Base-by-base conservation (phyloP, 2,329 filamentous ascomycete genomes). In the Lecanicillium sp. region DNA sequence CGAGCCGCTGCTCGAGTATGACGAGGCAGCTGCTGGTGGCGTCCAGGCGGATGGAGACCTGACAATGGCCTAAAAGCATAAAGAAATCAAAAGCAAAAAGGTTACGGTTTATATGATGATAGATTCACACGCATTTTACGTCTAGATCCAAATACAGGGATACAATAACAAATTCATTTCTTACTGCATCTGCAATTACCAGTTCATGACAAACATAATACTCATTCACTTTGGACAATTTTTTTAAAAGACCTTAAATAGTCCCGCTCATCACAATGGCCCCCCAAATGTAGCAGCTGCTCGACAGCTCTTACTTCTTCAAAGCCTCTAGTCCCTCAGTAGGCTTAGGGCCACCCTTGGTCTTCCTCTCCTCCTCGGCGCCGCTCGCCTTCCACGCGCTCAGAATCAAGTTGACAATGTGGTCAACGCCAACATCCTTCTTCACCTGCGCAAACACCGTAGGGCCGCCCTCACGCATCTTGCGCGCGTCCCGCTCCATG, bases 401-500 rank as follows among this genome's bases (percentile, higher is more conserved):
- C 52, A 92, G 52, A 37, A 98, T 86, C 63, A 97, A 61, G 49
- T 86, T 84, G 13, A 94, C 78, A 56, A 97, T 95, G 58, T 92
- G 82, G 44, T 88, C 77, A 7, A 97, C 79, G 2, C 80, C 87
- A 44, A 88, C 82, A 2, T 81, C 80, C 63, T 88, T 83, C 77
- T 97, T 98, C n/a, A 98, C 89, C 66, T 94, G 87, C 0, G 89
- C 90, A 58, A 97, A 96, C 4, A 98, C 85, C 0, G 90, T 96
- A 5, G 92, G 92, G 0, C 92, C 92, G 3, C 88, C 90, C 62
- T 97, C 90, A 37, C 92, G 75, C 78, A 98, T 98, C 73, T 89
- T 90, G 52, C 87, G 74, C 12, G 89, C 84, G 64, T 97, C 92
- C 41, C 88, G 69, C 66, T 97, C 92, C 92, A 98, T 98, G 31